Percentiles rank a stretch among this genome's conserved stretches.
These are phyloP conservation scores for Paragyromitra xinjiangensis DNA, from an alignment of 495 filamentous ascomycete genomes.

Conservation along the genomic window DNA sequence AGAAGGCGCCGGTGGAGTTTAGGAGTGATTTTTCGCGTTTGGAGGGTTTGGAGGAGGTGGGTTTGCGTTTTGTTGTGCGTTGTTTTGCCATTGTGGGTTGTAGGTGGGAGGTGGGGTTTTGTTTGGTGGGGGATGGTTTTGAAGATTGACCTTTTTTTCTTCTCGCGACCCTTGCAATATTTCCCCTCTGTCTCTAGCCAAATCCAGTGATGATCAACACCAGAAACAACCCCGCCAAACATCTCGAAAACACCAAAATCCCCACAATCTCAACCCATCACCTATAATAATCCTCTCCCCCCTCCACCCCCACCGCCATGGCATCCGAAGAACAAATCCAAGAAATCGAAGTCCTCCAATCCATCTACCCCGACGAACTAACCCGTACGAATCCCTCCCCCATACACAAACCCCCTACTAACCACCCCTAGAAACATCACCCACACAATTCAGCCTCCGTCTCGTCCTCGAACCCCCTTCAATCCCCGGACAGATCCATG, in stretches of 20 bases:
- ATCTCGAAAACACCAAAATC: not conserved
- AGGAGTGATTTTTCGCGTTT: constrained; percentile 51
- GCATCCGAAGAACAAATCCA: constrained; percentile 28
- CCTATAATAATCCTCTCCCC: not conserved
- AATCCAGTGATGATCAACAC: constrained; percentile 12
- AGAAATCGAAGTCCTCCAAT: constrained; percentile 58
- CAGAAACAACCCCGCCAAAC: constrained; percentile 31
- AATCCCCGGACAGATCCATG: constrained; percentile 62
- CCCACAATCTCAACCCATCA: constrained; percentile 3
- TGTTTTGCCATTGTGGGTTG: constrained; percentile 54
- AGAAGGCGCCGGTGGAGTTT: constrained; percentile 47
- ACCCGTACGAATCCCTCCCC: constrained; percentile 67
- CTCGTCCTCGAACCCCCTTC: constrained; percentile 74
- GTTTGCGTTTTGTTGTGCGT: constrained; percentile 39
- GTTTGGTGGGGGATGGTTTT: not conserved
- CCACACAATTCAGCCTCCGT: constrained; percentile 83
- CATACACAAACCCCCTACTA: constrained; percentile 33
- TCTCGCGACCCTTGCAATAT: not conserved
- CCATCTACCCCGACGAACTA: constrained; percentile 98
- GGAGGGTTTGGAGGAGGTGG: constrained; percentile 29
- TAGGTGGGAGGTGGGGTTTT: not conserved
- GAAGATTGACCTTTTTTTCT: constrained; percentile 5
- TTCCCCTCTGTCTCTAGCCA: constrained; percentile 30
- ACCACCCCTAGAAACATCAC: constrained; percentile 75
- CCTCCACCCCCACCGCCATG: not conserved